phyloP scores from a whole-genome alignment of 139 green algal genomes.

The Micractinium sp. region DNA sequence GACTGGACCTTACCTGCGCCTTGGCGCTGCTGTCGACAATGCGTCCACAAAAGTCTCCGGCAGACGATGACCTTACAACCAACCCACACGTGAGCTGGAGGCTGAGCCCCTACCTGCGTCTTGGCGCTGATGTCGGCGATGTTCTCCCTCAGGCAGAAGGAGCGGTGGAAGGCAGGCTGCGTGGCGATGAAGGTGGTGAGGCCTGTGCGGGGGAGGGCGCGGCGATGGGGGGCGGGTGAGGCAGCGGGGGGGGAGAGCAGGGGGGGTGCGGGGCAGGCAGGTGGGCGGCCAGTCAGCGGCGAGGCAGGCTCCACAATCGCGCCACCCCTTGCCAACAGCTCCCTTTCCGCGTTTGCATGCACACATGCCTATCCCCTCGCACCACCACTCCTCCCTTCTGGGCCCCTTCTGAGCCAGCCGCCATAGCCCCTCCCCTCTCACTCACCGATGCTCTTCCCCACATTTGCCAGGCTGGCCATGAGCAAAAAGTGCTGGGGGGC shows the following conservation, averaged over 20 bases:
- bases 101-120: conserved; percentile 63
- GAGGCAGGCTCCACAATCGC: too few species aligned
- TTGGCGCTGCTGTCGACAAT: too few species aligned
- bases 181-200: conserved; percentile 91
- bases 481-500: conserved; percentile 77
- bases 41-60: too few species aligned
- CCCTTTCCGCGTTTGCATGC: background rate
- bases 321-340: background rate
- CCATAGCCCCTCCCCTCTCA: too few species aligned
- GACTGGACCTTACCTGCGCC: too few species aligned
- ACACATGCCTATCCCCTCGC: background rate
- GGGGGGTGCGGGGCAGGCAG: background rate
- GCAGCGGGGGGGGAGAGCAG: background rate
- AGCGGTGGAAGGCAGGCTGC: conserved; percentile 81
- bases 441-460: conserved; percentile 76
- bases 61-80: too few species aligned
- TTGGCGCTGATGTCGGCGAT: conserved; percentile 94
- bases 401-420: too few species aligned
- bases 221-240: background rate
- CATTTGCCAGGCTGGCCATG: conserved; percentile 86
- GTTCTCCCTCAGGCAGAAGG: conserved; percentile 87
- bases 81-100: too few species aligned
- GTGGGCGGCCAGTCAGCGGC: too few species aligned
- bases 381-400: too few species aligned
- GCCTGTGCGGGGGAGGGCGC: conserved; percentile 52